phyloP scores from a whole-genome alignment of 2,329 filamentous ascomycete genomes.

The Cordyceps farinosa region DNA sequence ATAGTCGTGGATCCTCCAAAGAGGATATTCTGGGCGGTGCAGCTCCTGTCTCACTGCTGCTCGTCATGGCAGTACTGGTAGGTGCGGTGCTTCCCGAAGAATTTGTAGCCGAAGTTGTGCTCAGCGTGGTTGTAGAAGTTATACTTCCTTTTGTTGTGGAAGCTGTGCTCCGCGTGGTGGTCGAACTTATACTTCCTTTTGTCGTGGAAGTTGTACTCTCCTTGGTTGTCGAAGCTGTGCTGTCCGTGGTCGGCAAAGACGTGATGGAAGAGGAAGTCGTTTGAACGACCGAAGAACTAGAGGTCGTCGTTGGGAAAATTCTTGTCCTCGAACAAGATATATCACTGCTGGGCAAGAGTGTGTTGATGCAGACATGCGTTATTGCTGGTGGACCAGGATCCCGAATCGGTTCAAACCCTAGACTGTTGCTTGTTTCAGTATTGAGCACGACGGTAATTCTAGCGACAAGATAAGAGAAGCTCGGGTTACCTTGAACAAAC shows the following conservation, averaged over 20 bases:
- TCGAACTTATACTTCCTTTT: background rate
- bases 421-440: constrained; percentile 23
- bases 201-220: background rate
- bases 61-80: background rate
- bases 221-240: background rate
- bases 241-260: background rate
- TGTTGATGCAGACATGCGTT: constrained; percentile 26
- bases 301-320: background rate
- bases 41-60: background rate
- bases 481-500: constrained; percentile 46
- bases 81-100: background rate
- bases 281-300: background rate
- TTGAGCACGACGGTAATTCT: background rate
- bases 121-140: background rate
- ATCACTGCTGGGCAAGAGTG: constrained; percentile 11
- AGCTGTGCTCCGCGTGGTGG: background rate
- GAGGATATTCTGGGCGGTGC: constrained; percentile 8
- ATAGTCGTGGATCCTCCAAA: constrained; percentile 11
- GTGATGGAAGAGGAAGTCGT: background rate
- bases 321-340: constrained; percentile 9
- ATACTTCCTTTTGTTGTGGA: background rate
- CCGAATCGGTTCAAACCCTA: constrained; percentile 28
- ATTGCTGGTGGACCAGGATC: constrained; percentile 37
- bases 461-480: background rate
- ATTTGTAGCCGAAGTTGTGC: background rate